Percentiles rank a stretch among this genome's conserved stretches.
phyloP scores from a whole-genome alignment of 768 basidiomycete species.

The Sistotremastrum suecicum region DNA sequence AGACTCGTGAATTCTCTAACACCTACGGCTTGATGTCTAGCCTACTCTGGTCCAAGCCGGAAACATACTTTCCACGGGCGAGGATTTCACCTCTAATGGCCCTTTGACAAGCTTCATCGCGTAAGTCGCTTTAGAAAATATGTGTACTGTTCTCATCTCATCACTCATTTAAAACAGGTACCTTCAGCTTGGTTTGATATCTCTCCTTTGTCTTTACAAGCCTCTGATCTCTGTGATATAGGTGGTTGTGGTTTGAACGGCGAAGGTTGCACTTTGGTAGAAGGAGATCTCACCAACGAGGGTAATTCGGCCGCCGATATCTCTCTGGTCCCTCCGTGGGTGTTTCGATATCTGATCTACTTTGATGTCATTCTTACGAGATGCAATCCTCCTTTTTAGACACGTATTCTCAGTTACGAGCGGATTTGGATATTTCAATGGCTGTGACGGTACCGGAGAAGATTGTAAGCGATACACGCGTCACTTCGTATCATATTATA shows the following conservation, averaged over 20 bases:
- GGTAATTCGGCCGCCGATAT: conserved; percentile 23
- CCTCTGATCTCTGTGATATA: conserved; percentile 1
- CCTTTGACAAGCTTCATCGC: conserved; percentile 18
- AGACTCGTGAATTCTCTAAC: too few relatives aligned
- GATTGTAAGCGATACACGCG: conserved; percentile 13
- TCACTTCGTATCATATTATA: neutral
- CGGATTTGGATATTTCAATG: conserved; percentile 20
- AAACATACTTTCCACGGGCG: conserved; percentile 17
- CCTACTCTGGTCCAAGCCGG: conserved; percentile 14
- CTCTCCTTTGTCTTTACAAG: neutral
- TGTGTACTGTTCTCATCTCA: neutral
- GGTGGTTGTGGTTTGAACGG: conserved; percentile 22
- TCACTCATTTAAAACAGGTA: neutral
- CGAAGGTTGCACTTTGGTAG: conserved; percentile 21
- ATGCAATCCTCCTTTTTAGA: conserved; percentile 5
- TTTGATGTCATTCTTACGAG: neutral
- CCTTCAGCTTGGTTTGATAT: conserved; percentile 5
- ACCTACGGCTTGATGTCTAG: conserved; percentile 1
- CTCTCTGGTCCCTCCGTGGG: conserved; percentile 20
- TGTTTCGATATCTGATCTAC: neutral
- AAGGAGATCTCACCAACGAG: conserved; percentile 19
- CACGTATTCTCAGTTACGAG: conserved; percentile 21
- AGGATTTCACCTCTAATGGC: conserved; percentile 14
- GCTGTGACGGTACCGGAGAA: conserved; percentile 16
- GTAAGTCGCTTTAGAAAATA: conserved; percentile 7